phyloP scores from a whole-genome alignment of 805 yeast species.

The Schwanniomyces yamadae region DNA sequence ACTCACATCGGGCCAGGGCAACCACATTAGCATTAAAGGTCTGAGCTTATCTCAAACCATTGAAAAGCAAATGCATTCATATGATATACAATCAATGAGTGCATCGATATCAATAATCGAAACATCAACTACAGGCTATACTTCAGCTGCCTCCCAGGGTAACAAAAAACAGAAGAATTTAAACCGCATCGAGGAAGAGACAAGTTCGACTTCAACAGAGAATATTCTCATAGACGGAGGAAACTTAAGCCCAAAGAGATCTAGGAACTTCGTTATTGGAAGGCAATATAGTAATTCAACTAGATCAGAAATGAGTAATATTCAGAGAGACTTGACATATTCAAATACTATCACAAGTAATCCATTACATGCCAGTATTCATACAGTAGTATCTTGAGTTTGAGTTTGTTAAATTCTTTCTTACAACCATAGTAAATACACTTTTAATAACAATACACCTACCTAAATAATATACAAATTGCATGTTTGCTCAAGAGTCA shows the following conservation, averaged over 20 bases:
- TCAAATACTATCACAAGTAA: neutral
- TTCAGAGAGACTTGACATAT: slow-evolving; percentile 1
- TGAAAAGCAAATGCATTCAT: too few relatives aligned
- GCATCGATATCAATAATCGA: slow-evolving; percentile 17
- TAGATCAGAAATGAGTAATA: slow-evolving; percentile 2
- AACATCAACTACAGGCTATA: slow-evolving; percentile 5
- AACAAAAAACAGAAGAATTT: slow-evolving; percentile 2
- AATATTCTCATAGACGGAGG: neutral
- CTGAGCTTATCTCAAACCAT: too few relatives aligned
- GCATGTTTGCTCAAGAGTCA: too few relatives aligned
- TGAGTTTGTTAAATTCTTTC: too few relatives aligned
- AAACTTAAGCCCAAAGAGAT: slow-evolving; percentile 1
- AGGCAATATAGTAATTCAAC: slow-evolving; percentile 11
- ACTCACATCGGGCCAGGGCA: too few relatives aligned
- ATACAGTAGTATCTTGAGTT: too few relatives aligned
- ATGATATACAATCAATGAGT: slow-evolving; percentile 21
- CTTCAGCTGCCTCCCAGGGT: neutral
- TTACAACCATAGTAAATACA: too few relatives aligned
- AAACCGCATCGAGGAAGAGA: slow-evolving; percentile 1
- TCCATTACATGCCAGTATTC: too few relatives aligned
- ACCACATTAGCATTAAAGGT: too few relatives aligned
- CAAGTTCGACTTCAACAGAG: neutral
- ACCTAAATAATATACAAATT: too few relatives aligned
- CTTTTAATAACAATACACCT: too few relatives aligned
- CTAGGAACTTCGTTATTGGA: slow-evolving; percentile 3